phyloP scores from a whole-genome alignment of 2,329 filamentous ascomycete species.

The Sporothrix brunneoviolacea region DNA sequence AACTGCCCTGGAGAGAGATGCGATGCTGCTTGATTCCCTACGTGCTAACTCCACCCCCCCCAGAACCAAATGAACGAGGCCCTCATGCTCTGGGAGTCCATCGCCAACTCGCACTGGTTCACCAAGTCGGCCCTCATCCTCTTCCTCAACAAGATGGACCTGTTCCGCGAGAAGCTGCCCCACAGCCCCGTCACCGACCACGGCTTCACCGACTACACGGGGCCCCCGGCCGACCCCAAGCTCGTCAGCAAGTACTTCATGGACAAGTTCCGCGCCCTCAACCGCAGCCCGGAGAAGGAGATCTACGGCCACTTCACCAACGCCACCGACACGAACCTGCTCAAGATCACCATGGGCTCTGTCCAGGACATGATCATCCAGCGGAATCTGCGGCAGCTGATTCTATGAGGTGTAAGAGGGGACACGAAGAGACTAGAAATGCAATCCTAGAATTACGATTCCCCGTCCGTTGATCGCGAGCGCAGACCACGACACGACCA shows the following conservation, averaged over 20 bases:
- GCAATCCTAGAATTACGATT: too few relatives aligned
- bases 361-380: constrained; percentile 87
- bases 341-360: constrained; percentile 80
- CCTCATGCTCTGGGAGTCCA: constrained; percentile 79
- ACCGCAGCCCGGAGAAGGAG: constrained; percentile 59
- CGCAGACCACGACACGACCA: too few relatives aligned
- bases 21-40: not conserved
- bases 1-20: too few relatives aligned
- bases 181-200: constrained; percentile 65
- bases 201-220: constrained; percentile 72
- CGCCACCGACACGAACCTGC: constrained; percentile 61
- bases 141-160: constrained; percentile 82
- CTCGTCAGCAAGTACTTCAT: constrained; percentile 74
- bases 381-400: constrained; percentile 72
- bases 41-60: not conserved
- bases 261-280: constrained; percentile 71
- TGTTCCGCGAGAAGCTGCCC: constrained; percentile 71
- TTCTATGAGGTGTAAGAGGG: constrained; percentile 49
- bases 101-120: constrained; percentile 83
- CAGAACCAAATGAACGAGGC: constrained; percentile 91
- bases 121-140: constrained; percentile 73
- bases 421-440: too few relatives aligned
- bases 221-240: constrained; percentile 63
- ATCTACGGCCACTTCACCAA: constrained; percentile 59
- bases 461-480: too few relatives aligned